These are phyloP conservation scores for Brassica balearica DNA, from an alignment of 441 rosid genomes.

Conservation along the genomic window DNA sequence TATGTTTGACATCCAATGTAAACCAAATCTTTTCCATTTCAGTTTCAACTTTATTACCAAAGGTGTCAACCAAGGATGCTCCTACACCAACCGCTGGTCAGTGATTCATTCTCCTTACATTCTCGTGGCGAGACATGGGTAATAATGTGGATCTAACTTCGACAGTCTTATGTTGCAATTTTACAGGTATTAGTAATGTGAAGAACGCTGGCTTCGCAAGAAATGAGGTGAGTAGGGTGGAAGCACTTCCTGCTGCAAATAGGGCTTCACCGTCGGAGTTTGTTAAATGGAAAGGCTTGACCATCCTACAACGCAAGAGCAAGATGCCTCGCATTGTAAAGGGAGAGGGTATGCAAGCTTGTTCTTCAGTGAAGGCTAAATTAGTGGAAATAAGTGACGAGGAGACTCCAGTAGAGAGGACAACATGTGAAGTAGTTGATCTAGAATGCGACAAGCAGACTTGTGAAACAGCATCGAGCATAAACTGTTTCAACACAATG, in stretches of 20 bases:
- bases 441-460: constrained; percentile 46
- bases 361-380: constrained; percentile 47
- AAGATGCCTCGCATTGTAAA: constrained; percentile 51
- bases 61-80: constrained; percentile 33
- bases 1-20: constrained; percentile 15
- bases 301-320: constrained; percentile 44
- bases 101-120: constrained; percentile 31
- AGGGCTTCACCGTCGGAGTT: constrained; percentile 59
- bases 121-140: constrained; percentile 25
- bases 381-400: constrained; percentile 48
- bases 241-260: constrained; percentile 79
- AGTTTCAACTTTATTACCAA: constrained; percentile 42
- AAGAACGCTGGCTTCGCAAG: constrained; percentile 45
- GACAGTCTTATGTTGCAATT: constrained; percentile 18
- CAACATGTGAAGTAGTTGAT: constrained; percentile 51
- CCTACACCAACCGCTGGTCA: constrained; percentile 36
- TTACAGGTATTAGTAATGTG: constrained; percentile 50
- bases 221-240: constrained; percentile 47
- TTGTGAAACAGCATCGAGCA: constrained; percentile 44
- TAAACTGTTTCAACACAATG: constrained; percentile 31
- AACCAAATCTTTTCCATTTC: constrained; percentile 24
- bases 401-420: constrained; percentile 57
- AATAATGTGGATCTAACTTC: constrained; percentile 31
- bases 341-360: constrained; percentile 48
- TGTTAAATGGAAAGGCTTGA: constrained; percentile 54